Evolutionary conservation across 306 rosid species (phyloP), one percentile per base, ranked within the genome.

Genomic region (Cucumis cinereus): DNA sequence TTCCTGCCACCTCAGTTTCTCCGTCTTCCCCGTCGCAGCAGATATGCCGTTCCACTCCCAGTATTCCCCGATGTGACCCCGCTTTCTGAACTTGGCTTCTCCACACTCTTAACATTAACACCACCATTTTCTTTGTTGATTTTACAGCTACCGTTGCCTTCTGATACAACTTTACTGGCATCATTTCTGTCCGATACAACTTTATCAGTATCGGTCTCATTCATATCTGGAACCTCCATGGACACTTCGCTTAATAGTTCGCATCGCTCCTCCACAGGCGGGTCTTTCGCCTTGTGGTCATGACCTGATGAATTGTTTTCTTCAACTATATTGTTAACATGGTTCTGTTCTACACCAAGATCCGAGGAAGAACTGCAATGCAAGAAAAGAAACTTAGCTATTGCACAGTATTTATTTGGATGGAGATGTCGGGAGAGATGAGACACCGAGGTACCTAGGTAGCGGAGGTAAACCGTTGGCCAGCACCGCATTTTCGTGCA

Each of bases 391-490:
- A 76, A 81, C 77, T 69, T 35, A 74, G 63, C n/a, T 17, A 45
- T 77, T 36, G 75, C 52, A 67, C 58, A 41, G 23, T 33, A 55
- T n/a, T 56, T 77, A 1, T n/a, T 7, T 20, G 19, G 68, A 47
- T 68, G 16, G 23, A 38, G 71, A 20, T 1, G 22, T 41, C 6
- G 40, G 57, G 14, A 54, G 77, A 76, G 40, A 72, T 19, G 40
- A 50, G 47, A 8, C 4, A 9, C 17, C 5, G 7, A n/a, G 24
- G 12, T 72, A 72, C 76, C 76, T 72, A 52, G 76, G 22, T 52
- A 26, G 1, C 7, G 47, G 59, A 53, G 83, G 89, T 74, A 78
- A 82, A 57, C 92, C 96, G 75, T 92, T 90, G 50, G 84, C 62
- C 55, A 69, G 28, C 61, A 11, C 83, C 22, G 78, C 81, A 70